Percentiles rank a stretch among this genome's conserved stretches.
phyloP scores from a whole-genome alignment of 805 yeast genomes.

The Ogataea ganodermae region DNA sequence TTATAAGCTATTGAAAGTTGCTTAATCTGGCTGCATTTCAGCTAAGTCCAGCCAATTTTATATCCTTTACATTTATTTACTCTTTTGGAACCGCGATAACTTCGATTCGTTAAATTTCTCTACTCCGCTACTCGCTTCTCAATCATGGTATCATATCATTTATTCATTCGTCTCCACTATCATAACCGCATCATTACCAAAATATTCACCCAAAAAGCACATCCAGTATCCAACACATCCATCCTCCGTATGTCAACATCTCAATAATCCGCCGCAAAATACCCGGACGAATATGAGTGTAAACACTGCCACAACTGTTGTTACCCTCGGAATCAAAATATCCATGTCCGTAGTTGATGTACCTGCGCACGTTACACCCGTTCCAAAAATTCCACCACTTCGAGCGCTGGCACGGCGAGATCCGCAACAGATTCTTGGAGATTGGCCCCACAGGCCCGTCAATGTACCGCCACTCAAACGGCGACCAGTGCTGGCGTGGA shows the following conservation, averaged over 20 bases:
- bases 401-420: slow-evolving; percentile 74
- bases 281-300: slow-evolving; percentile 26
- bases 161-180: too few species aligned
- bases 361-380: slow-evolving; percentile 76
- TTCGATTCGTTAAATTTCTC: too few species aligned
- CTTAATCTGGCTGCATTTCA: too few species aligned
- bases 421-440: slow-evolving; percentile 68
- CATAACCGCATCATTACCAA: too few species aligned
- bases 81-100: too few species aligned
- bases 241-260: slow-evolving; percentile 46
- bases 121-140: too few species aligned
- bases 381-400: slow-evolving; percentile 93
- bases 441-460: slow-evolving; percentile 95
- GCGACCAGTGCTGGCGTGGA: slow-evolving; percentile 81
- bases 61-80: too few species aligned
- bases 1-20: too few species aligned
- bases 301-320: slow-evolving; percentile 62
- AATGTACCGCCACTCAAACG: slow-evolving; percentile 87
- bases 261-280: slow-evolving; percentile 36
- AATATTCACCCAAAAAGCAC: slow-evolving; percentile 39
- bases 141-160: too few species aligned
- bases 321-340: slow-evolving; percentile 79
- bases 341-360: slow-evolving; percentile 82
- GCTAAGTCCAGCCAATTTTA: too few species aligned
- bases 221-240: slow-evolving; percentile 45